phyloP scores from a whole-genome alignment of 345 rosid species.

The Salix dunnii region DNA sequence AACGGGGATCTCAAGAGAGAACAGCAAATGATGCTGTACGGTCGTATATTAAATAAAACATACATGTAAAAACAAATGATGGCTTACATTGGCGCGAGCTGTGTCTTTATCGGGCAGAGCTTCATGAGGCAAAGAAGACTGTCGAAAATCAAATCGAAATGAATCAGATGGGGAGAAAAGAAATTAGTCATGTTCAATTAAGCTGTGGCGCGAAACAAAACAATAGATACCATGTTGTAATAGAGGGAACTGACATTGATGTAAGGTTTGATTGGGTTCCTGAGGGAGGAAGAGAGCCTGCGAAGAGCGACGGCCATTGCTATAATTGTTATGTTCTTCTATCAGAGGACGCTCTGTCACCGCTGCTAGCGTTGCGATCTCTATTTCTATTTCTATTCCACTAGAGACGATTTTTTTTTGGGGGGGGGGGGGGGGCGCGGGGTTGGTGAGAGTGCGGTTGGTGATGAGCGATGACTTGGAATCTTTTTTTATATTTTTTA shows the following conservation, averaged over 20 bases:
- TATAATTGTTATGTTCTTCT: too few relatives aligned
- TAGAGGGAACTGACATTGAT: constrained; percentile 42
- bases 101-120: constrained; percentile 47
- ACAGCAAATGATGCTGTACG: not conserved
- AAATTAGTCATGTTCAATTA: not conserved
- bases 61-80: not conserved
- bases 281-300: constrained; percentile 52
- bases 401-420: too few relatives aligned
- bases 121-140: constrained; percentile 63
- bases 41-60: too few relatives aligned
- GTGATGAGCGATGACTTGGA: too few relatives aligned
- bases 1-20: not conserved
- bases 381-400: too few relatives aligned
- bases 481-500: too few relatives aligned
- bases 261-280: constrained; percentile 34
- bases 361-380: too few relatives aligned
- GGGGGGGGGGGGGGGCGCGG: too few relatives aligned
- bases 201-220: not conserved
- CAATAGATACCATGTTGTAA: constrained; percentile 37
- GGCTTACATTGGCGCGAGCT: constrained; percentile 59
- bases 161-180: not conserved
- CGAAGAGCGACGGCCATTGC: constrained; percentile 70
- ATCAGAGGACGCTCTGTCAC: too few relatives aligned
- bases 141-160: constrained; percentile 16
- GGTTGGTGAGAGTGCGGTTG: too few relatives aligned